These are phyloP conservation scores for Styphnolobium japonicum DNA, from an alignment of 306 rosid species.

Conservation along the genomic window DNA sequence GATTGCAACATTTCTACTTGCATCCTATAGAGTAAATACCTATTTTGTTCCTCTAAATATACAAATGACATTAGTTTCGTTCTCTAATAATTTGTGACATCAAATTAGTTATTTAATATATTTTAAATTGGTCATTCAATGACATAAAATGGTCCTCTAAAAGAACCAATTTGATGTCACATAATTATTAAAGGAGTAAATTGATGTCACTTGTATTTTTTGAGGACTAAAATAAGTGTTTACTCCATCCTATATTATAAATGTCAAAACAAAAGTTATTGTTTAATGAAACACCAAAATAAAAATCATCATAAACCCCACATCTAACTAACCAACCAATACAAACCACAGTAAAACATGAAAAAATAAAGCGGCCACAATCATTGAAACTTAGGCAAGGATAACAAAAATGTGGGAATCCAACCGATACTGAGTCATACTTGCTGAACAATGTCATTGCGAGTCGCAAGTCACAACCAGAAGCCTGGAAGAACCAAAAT, in stretches of 20 bases:
- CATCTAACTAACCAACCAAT: background rate
- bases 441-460: background rate
- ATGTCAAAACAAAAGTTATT: background rate
- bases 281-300: background rate
- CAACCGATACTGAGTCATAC: constrained; percentile 11
- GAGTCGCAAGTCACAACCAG: constrained; percentile 6
- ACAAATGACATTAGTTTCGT: no score
- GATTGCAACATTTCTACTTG: background rate
- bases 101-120: no score
- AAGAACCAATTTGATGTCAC: no score
- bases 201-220: no score
- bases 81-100: no score
- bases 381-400: constrained; percentile 21
- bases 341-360: background rate
- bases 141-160: no score
- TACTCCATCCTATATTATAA: no score
- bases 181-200: no score
- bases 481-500: constrained; percentile 21
- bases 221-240: no score
- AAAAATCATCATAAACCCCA: background rate
- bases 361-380: constrained; percentile 24
- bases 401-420: constrained; percentile 5
- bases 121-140: no score
- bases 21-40: no score
- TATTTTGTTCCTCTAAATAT: no score